These are phyloP conservation scores for Mucor plumbeus DNA, from an alignment of 371 early-diverging fungal genomes.

Conservation along the genomic window DNA sequence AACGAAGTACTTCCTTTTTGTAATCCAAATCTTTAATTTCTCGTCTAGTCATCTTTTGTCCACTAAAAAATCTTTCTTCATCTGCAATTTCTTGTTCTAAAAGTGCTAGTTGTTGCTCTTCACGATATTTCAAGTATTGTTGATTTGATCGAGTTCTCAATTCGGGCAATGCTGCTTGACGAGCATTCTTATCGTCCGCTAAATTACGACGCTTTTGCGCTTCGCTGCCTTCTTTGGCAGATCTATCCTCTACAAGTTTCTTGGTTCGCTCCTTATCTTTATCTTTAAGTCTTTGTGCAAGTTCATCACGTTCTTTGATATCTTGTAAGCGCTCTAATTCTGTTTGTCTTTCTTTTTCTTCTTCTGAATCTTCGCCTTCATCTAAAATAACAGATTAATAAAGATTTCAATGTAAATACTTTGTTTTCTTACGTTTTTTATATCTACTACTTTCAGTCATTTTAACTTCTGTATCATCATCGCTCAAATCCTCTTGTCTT, in stretches of 20 bases:
- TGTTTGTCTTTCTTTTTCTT: slow-evolving; percentile 43
- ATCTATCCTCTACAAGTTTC: slow-evolving; percentile 81
- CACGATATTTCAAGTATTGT: slow-evolving; percentile 89
- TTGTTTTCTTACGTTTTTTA: slow-evolving; percentile 36
- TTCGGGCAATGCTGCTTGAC: slow-evolving; percentile 65
- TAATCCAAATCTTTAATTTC: slow-evolving; percentile 81
- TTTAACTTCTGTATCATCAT: slow-evolving; percentile 58
- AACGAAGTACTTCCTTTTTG: slow-evolving; percentile 79
- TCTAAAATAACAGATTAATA: background rate
- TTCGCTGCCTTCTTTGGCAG: slow-evolving; percentile 76
- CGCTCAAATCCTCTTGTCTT: slow-evolving; percentile 56
- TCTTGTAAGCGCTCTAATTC: slow-evolving; percentile 66
- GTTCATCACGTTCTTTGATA: slow-evolving; percentile 87
- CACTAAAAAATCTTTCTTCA: slow-evolving; percentile 85
- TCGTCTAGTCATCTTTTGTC: slow-evolving; percentile 75
- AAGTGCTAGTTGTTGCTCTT: slow-evolving; percentile 80
- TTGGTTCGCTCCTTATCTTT: slow-evolving; percentile 86
- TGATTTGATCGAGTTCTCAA: slow-evolving; percentile 88
- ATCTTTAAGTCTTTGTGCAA: slow-evolving; percentile 81
- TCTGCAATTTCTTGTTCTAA: slow-evolving; percentile 82
- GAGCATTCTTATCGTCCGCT: slow-evolving; percentile 81
- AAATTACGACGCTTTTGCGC: slow-evolving; percentile 74
- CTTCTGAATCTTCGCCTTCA: slow-evolving; percentile 41
- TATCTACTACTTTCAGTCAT: slow-evolving; percentile 37
- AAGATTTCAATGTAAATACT: background rate